These are phyloP conservation scores for Acanthamoeba castellanii DNA, from an alignment of 208 protist genomes.

Conservation along the genomic window DNA sequence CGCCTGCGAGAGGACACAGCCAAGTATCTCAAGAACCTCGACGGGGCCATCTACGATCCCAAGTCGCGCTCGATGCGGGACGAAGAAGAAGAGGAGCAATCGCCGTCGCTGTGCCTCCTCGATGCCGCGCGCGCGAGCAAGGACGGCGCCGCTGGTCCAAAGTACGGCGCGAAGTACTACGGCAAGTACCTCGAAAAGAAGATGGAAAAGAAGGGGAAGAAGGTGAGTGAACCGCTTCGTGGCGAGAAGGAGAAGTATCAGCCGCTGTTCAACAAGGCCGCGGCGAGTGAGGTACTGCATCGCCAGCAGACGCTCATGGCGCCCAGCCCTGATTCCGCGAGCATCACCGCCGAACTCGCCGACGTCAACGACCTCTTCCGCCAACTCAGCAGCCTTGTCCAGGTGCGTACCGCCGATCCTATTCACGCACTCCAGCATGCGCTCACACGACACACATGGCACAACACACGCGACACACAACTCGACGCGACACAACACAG, in stretches of 20 bases:
- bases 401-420: not conserved
- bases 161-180: too few species aligned
- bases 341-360: not conserved
- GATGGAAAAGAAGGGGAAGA: not conserved
- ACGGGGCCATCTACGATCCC: constrained; percentile 94
- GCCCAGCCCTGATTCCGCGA: not conserved
- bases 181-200: not conserved
- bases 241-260: not conserved
- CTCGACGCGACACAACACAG: not conserved
- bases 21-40: constrained; percentile 94
- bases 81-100: constrained; percentile 66
- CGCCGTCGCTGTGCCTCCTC: too few species aligned
- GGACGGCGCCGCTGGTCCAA: too few species aligned
- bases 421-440: too few species aligned
- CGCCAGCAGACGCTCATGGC: too few species aligned
- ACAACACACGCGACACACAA: too few species aligned
- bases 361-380: not conserved
- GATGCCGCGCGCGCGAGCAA: not conserved
- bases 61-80: constrained; percentile 94
- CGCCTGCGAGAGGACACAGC: constrained; percentile 91
- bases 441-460: too few species aligned
- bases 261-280: too few species aligned
- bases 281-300: too few species aligned
- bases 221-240: not conserved
- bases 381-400: not conserved